Evolutionary conservation across 768 basidiomycete genomes (phyloP), one percentile per base, ranked within the genome.

Genomic region (Pleurotus citrinopileatus): DNA sequence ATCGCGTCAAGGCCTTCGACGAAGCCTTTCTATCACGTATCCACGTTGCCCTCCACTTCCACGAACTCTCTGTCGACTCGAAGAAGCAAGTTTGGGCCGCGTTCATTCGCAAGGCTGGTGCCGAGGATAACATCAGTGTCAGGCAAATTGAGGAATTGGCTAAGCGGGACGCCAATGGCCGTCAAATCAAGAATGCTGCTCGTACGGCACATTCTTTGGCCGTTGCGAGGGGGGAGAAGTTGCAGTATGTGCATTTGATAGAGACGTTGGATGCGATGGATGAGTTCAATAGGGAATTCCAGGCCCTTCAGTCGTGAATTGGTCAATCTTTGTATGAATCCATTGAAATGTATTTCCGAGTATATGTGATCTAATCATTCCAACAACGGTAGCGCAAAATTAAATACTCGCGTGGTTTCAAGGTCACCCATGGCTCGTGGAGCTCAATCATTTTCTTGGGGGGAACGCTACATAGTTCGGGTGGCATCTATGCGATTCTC

Each of bases 171-270:
- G 71, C 86, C 55, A 86, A 86, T 60, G 85, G 85, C 8, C 61
- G 83, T 38, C 82, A 85, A 68, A 86, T 86, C 62, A 88, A 85
- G 78, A 87, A 88, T 57, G 82, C 81, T 4, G 81, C 80, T 20
- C 72, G 81, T 57, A 87, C 83, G 2, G 84, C 84, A n/a, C 76
- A 78, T 52, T 80, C 81, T 47, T 70, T 86, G 26, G 84, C 85
- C 13, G 55, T 70, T 3, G 81, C 76, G 0, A 65, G 77, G 17
- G 70, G 73, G 29, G 74, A 81, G 66, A 65, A 62, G 40, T 67
- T 86, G 10, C 65, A 62, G n/a, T 79, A 73, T 59, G 63, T 61
- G 29, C 83, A 86, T 67, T 72, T 86, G 48, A 59, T 73, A 58
- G 76, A 81, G 62, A 84, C 83, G 4, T 65, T 85, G 57, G 79